These are phyloP conservation scores for Clausena lansium DNA, from an alignment of 345 rosid species.

Conservation along the genomic window DNA sequence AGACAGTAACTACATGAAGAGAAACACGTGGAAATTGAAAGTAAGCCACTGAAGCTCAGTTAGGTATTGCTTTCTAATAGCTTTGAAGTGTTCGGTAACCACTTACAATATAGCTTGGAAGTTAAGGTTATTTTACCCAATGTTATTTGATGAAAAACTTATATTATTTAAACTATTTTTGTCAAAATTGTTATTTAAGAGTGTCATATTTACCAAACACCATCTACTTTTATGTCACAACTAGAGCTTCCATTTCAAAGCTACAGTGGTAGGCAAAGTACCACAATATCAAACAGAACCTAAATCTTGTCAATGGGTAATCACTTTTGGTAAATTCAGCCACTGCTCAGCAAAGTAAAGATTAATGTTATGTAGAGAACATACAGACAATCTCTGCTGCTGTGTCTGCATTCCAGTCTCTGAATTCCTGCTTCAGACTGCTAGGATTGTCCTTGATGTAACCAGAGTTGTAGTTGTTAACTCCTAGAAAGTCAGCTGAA, in stretches of 20 bases:
- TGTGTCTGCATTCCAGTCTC: constrained; percentile 40
- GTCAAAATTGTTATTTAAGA: too few relatives aligned
- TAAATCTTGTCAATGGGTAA: not conserved
- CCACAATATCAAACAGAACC: too few relatives aligned
- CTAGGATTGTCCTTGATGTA: constrained; percentile 32
- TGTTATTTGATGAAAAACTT: too few relatives aligned
- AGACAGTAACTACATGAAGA: not conserved
- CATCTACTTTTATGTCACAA: too few relatives aligned
- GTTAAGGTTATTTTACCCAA: too few relatives aligned
- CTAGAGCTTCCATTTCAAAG: too few relatives aligned
- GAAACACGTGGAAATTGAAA: not conserved
- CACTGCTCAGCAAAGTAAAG: not conserved
- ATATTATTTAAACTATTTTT: too few relatives aligned
- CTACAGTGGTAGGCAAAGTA: too few relatives aligned
- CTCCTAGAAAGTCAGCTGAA: constrained; percentile 60
- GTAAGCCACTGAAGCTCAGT: not conserved
- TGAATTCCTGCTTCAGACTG: constrained; percentile 19
- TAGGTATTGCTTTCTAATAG: too few relatives aligned
- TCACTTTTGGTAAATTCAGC: not conserved
- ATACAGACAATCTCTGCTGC: constrained; percentile 26
- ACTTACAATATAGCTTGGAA: too few relatives aligned
- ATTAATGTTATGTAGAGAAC: not conserved
- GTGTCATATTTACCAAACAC: too few relatives aligned
- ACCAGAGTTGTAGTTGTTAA: constrained; percentile 36
- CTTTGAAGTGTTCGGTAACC: too few relatives aligned